Base-by-base conservation (phyloP, 2,329 filamentous ascomycete species). In the Cordyceps farinosa region DNA sequence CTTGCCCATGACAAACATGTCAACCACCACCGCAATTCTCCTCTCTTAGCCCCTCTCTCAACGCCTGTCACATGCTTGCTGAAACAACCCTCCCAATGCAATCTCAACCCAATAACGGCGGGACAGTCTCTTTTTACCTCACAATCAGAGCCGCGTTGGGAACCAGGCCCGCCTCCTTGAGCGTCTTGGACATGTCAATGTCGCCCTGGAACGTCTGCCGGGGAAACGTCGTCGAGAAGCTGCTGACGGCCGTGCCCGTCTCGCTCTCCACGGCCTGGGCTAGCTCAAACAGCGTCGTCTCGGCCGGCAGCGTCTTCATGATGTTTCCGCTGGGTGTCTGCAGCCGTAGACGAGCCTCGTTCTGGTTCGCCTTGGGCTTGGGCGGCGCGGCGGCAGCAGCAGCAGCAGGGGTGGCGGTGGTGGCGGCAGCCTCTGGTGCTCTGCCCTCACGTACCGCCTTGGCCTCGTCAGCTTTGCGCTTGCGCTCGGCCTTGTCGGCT, bases 221-320 rank as follows among this genome's bases (percentile, higher is more conserved):
- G 0, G 95, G 95, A 70, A 96, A 98, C 27, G 88, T 97, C 69
- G 89, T 90, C 1, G 89, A 87, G 73, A 99, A 97, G 69, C 87
- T 92, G 30, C 81, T 84, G 15, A 96, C 89, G 3, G 86, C 77
- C 5, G 85, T 75, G 0, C 90, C 91, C 56, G 85, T 87, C 73
- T 97, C 91, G 56, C 84, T 76, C 72, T 87, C 80, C 30, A 99
- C 74, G 64, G 88, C 84, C 69, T 93, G 87, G 0, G 91, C 92
- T 57, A 99, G 88, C 78, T 99, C 94, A 70, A 97, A 97, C 11
- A 99, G 79, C 0, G 95, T 98, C 3, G 92, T 96, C 64, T 96
- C 91, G 6, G 91, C 92, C 0, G 92, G 88, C 67, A 96, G 87
- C 0, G 90, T 94, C 83, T 97, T 98, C 78, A 89, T 87, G 61